Evolutionary conservation across 31 red algal genomes (phyloP).

Genomic region (Odonthalia washingtoniensis): DNA sequence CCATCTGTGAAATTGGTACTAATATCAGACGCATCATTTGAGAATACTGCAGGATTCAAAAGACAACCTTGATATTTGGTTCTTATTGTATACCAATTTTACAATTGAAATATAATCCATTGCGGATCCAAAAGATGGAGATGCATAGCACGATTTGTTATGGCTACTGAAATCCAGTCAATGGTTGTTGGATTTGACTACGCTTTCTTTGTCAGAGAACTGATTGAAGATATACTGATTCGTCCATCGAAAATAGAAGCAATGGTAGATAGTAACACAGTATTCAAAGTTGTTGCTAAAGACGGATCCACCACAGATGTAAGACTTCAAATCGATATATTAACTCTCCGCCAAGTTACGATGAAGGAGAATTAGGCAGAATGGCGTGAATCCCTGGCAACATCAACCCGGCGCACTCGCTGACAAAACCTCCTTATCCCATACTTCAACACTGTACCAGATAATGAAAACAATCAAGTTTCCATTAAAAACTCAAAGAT

Average conservation of each 20-base stretch:
- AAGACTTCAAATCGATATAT: constrained; percentile 16
- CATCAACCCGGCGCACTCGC: not conserved
- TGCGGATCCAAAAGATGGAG: constrained; percentile 13
- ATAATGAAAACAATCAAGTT: too few species aligned
- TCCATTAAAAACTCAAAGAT: too few species aligned
- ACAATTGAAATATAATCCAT: too few species aligned
- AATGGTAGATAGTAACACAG: constrained; percentile 11
- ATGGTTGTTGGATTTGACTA: constrained; percentile 3
- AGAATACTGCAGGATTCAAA: not conserved
- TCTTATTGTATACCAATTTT: too few species aligned
- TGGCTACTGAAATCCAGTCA: constrained; percentile 31
- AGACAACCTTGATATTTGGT: too few species aligned
- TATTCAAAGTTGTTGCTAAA: constrained; percentile 22
- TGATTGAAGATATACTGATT: constrained; percentile 1
- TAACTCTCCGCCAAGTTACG: constrained; percentile 1
- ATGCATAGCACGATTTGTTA: constrained; percentile 16
- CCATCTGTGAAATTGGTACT: not conserved
- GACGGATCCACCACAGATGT: not conserved
- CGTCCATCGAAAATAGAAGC: not conserved
- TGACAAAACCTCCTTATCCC: too few species aligned
- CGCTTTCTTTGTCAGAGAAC: not conserved
- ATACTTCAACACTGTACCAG: too few species aligned
- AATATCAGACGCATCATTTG: too few species aligned
- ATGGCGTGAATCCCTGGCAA: constrained; percentile 10
- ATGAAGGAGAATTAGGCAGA: constrained; percentile 3